phyloP scores from a whole-genome alignment of 306 rosid species.

The Gynostemma pentaphyllum region DNA sequence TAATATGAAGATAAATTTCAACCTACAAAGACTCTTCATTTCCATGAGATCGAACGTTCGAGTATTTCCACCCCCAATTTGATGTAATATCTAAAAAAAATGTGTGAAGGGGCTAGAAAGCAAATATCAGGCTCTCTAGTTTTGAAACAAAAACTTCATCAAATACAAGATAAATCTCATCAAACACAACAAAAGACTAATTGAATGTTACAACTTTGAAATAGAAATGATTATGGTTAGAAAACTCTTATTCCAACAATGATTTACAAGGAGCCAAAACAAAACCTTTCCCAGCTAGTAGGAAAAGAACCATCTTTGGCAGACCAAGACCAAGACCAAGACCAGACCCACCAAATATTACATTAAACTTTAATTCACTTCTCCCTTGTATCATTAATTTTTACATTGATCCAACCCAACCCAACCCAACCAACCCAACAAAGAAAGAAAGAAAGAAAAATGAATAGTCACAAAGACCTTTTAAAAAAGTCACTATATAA shows the following conservation, averaged over 20 bases:
- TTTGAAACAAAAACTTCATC: too few relatives aligned
- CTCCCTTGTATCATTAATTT: slow-evolving; percentile 1
- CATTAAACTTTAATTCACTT: neutral
- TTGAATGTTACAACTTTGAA: neutral
- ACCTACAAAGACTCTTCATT: too few relatives aligned
- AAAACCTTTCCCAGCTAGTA: neutral
- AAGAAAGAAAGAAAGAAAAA: neutral
- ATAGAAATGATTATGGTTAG: neutral
- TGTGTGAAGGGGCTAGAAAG: too few relatives aligned
- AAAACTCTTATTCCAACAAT: slow-evolving; percentile 9
- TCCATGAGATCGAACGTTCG: too few relatives aligned
- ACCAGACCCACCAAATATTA: slow-evolving; percentile 1
- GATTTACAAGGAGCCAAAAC: neutral
- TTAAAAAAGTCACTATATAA: neutral
- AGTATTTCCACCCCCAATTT: too few relatives aligned
- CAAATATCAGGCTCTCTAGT: too few relatives aligned
- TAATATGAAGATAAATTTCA: too few relatives aligned
- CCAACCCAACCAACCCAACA: too few relatives aligned
- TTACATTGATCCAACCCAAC: neutral
- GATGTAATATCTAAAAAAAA: too few relatives aligned
- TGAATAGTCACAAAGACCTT: neutral
- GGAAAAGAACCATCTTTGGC: slow-evolving; percentile 3
- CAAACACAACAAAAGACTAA: neutral
- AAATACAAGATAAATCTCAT: too few relatives aligned
- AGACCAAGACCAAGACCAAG: too few relatives aligned